These are phyloP conservation scores for Carex littledalei DNA, from an alignment of 176 grass and related monocot species.

Conservation along the genomic window DNA sequence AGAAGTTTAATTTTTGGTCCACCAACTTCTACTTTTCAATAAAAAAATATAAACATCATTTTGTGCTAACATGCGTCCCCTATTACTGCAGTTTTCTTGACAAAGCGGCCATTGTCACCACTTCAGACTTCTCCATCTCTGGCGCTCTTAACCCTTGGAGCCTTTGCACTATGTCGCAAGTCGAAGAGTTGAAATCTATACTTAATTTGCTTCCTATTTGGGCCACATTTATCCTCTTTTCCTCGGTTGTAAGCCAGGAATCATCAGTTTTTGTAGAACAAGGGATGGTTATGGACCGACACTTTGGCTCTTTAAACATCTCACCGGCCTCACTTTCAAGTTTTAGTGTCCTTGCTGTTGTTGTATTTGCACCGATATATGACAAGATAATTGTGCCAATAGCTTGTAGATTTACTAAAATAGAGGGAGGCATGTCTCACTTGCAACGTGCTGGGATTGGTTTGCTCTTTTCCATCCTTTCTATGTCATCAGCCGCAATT, in stretches of 20 bases:
- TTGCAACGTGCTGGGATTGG: conserved; percentile 71
- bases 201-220: conserved; percentile 77
- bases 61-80: not conserved
- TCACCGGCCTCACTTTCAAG: conserved; percentile 66
- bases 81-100: conserved; percentile 57
- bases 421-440: conserved; percentile 72
- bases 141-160: conserved; percentile 52
- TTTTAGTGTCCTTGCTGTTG: conserved; percentile 61
- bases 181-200: conserved; percentile 82
- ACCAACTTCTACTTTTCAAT: not conserved
- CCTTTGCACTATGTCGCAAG: conserved; percentile 72
- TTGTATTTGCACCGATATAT: conserved; percentile 62
- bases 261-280: conserved; percentile 80
- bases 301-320: conserved; percentile 47
- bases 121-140: conserved; percentile 24
- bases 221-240: conserved; percentile 67
- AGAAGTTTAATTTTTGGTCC: not conserved
- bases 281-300: conserved; percentile 56
- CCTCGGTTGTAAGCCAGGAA: conserved; percentile 63
- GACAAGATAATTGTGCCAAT: conserved; percentile 65
- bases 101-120: conserved; percentile 50
- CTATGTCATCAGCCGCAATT: conserved; percentile 51
- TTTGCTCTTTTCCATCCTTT: conserved; percentile 47
- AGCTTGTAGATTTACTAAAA: conserved; percentile 59
- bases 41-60: not conserved